Conservation (phyloP, 2,329 filamentous ascomycete genomes). For the Alternaria novae-zelandiae region DNA sequence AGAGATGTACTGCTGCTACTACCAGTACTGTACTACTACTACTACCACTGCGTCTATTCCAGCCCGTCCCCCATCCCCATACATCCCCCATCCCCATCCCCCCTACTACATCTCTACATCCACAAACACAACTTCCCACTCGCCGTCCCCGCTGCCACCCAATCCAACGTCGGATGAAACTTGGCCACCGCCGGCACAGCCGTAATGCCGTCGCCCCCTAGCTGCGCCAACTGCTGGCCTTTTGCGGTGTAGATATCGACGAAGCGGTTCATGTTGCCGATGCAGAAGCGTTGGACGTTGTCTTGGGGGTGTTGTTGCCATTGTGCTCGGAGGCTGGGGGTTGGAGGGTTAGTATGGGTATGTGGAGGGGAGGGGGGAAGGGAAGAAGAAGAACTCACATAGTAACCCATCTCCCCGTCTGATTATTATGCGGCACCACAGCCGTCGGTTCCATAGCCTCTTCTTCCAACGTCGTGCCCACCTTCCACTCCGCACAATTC, state of each 20-base stretch:
- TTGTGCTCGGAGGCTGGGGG: conserved; percentile 69
- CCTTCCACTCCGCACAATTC: conserved; percentile 55
- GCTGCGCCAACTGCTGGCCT: conserved; percentile 86
- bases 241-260: conserved; percentile 86
- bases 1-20: too few species aligned
- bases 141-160: conserved; percentile 90
- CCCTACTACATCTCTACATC: conserved; percentile 65
- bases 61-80: too few species aligned
- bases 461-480: conserved; percentile 63
- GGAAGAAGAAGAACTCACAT: conserved; percentile 63
- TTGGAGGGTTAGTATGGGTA: too few species aligned
- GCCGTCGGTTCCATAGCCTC: conserved; percentile 72
- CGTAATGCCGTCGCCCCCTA: conserved; percentile 88
- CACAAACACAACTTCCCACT: conserved; percentile 93
- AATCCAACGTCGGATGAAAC: conserved; percentile 86
- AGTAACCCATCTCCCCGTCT: conserved; percentile 93
- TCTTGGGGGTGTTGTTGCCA: conserved; percentile 85
- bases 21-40: too few species aligned
- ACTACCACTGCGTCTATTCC: too few species aligned
- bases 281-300: conserved; percentile 83
- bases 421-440: conserved; percentile 85
- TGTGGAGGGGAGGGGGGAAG: too few species aligned
- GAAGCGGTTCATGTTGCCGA: conserved; percentile 98
- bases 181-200: conserved; percentile 92
- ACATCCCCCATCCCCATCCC: not conserved